Base-by-base conservation (phyloP, 495 filamentous ascomycete genomes). In the Symbiotaphrina buchneri region DNA sequence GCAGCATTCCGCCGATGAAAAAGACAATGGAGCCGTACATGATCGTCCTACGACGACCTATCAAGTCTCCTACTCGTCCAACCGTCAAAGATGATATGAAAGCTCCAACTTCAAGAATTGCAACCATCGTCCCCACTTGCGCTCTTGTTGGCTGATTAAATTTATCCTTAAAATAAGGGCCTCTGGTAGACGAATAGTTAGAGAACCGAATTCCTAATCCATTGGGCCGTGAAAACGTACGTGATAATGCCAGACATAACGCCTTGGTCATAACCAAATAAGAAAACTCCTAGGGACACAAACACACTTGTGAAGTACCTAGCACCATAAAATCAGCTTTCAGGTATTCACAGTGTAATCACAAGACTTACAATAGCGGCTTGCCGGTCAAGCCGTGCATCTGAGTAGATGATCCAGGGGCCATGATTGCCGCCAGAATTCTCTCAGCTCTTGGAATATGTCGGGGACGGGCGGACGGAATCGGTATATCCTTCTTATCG, bases 181-280 rank as follows among this genome's bases (percentile, higher is more conserved):
- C 83, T 26, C 85, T 94, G 34, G 6, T 25, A 19, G 23, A 21
- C 15, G 30, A 15, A 32, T 30, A 28, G 10, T 32, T 15, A 32
- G 26, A n/a, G 30, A 30, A 16, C 24, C 28, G 25, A 27, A 21
- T 22, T 17, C 16, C 31, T 27, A 38, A 31, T 34, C 23, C 10
- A 6, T 24, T 26, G 3, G 29, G 31, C 8, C n/a, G 10, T 10
- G 28, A 3, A 13, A 11, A 61, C 78, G 41, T 61, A 93, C 83
- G 78, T 94, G 54, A 97, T 94, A 45, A 97, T 91, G 25, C 87
- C 90, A 36, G 90, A 95, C 87, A 94, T 95, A 28, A 97, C 87
- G 37, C 87, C 87, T 51, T 97, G 87, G 47, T 97, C 87, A 65
- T 97, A 97, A 33, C 87, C 90, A 50, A 97, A 97, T 17, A 97